phyloP scores from a whole-genome alignment of 2,329 filamentous ascomycete genomes.

The Cylindrodendrum hubeiense region DNA sequence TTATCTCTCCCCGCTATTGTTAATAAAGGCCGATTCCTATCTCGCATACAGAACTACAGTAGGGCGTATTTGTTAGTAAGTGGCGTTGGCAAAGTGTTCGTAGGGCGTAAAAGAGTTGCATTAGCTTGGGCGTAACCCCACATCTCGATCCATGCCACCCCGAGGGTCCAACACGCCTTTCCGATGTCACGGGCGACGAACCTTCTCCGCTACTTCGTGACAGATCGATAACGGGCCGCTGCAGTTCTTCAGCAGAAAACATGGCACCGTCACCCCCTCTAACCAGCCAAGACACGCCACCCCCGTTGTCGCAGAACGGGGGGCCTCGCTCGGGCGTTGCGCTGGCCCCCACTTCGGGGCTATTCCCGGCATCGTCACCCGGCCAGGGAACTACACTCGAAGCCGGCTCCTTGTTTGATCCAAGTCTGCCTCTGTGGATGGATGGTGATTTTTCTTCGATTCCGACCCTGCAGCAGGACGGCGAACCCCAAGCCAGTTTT shows the following conservation, averaged over 20 bases:
- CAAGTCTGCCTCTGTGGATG: neutral
- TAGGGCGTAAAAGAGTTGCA: conserved; percentile 10
- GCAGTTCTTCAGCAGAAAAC: neutral
- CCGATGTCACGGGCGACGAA: neutral
- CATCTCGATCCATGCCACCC: neutral
- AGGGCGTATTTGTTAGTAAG: conserved; percentile 1
- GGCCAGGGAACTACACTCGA: neutral
- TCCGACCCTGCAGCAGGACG: neutral
- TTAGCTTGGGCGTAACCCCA: conserved; percentile 19
- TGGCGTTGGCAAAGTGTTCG: neutral
- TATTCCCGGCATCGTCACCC: neutral
- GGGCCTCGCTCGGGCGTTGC: neutral
- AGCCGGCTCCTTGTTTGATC: neutral
- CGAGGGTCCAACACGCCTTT: neutral
- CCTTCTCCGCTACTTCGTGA: neutral
- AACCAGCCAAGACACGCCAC: neutral
- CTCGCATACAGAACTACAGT: neutral
- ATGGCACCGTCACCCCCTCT: too few relatives aligned
- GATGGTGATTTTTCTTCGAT: neutral
- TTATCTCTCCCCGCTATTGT: neutral
- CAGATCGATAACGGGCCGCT: neutral
- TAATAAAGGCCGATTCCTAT: neutral
- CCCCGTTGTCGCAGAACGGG: neutral
- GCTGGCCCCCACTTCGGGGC: conserved; percentile 1
- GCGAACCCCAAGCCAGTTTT: neutral